A percentile compares a stretch with the other conserved stretches of the same genome.
Conservation (phyloP, 176 grass and related monocot genomes). For the Cenchrus fungigraminus region DNA sequence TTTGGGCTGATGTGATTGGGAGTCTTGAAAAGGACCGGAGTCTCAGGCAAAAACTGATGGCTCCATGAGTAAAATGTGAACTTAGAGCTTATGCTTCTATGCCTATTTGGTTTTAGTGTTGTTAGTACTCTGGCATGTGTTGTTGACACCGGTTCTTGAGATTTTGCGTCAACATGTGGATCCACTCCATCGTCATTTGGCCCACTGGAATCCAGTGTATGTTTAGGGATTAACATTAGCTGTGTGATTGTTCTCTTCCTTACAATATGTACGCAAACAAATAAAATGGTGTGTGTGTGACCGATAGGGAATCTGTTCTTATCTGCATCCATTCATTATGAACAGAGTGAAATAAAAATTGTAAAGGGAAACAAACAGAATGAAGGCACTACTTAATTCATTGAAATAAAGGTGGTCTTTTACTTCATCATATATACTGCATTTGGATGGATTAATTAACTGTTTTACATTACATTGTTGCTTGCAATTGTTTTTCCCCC, state of each 20-base stretch:
- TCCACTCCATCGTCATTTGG: background rate
- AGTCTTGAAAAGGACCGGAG: background rate
- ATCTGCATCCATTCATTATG: background rate
- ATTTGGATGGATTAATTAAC: background rate
- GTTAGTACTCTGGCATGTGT: background rate
- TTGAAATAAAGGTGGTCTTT: background rate
- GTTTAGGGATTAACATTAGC: conserved; percentile 2
- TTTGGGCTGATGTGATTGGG: conserved; percentile 21
- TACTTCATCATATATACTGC: conserved; percentile 18
- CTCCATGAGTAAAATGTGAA: background rate
- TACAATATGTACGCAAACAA: background rate
- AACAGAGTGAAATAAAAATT: background rate
- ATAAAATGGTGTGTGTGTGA: background rate
- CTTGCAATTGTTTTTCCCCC: background rate
- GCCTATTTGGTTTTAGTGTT: background rate
- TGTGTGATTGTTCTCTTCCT: conserved; percentile 8
- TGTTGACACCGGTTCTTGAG: too few relatives aligned
- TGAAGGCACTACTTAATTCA: background rate
- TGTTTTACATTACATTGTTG: background rate
- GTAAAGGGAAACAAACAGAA: background rate
- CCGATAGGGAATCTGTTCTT: background rate
- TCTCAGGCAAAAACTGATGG: background rate
- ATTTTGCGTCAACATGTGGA: background rate
- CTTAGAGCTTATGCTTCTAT: background rate
- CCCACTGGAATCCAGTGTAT: conserved; percentile 12